phyloP scores from a whole-genome alignment of 805 yeast genomes.

The Candida morakotiae region DNA sequence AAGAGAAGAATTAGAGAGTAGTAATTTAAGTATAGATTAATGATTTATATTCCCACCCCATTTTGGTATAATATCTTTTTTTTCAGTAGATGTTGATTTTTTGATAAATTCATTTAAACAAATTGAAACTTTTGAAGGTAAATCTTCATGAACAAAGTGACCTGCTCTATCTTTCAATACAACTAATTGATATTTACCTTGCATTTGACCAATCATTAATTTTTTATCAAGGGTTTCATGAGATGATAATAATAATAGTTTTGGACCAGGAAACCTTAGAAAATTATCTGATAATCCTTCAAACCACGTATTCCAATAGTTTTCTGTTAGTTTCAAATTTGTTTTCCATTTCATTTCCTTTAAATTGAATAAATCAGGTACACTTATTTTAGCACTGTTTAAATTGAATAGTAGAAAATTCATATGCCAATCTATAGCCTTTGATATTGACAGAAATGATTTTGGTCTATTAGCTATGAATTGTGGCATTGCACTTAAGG shows the following conservation, averaged over 20 bases:
- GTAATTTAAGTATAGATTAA: constrained; percentile 45
- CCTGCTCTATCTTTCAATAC: constrained; percentile 65
- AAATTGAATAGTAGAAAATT: constrained; percentile 46
- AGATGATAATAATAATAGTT: constrained; percentile 78
- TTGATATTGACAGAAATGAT: constrained; percentile 45
- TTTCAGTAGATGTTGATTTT: constrained; percentile 37
- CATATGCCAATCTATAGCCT: constrained; percentile 85
- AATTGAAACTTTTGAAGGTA: constrained; percentile 62
- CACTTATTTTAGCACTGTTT: constrained; percentile 68
- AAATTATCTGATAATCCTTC: constrained; percentile 53
- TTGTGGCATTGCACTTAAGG: constrained; percentile 62
- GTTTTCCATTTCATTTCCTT: constrained; percentile 53
- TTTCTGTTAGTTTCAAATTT: constrained; percentile 55
- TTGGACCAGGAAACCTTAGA: constrained; percentile 42
- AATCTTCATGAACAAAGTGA: constrained; percentile 94
- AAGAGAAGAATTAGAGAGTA: constrained; percentile 28
- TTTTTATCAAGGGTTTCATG: constrained; percentile 83
- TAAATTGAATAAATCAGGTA: constrained; percentile 58
- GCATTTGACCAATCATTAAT: constrained; percentile 95
- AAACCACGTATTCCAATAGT: constrained; percentile 87
- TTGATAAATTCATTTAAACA: constrained; percentile 48
- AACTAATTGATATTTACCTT: constrained; percentile 87
- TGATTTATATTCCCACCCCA: constrained; percentile 35
- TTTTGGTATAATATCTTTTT: constrained; percentile 29
- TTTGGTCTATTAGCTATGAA: constrained; percentile 66